Base-by-base conservation (phyloP, 345 rosid species). In the Euclidium syriacum region DNA sequence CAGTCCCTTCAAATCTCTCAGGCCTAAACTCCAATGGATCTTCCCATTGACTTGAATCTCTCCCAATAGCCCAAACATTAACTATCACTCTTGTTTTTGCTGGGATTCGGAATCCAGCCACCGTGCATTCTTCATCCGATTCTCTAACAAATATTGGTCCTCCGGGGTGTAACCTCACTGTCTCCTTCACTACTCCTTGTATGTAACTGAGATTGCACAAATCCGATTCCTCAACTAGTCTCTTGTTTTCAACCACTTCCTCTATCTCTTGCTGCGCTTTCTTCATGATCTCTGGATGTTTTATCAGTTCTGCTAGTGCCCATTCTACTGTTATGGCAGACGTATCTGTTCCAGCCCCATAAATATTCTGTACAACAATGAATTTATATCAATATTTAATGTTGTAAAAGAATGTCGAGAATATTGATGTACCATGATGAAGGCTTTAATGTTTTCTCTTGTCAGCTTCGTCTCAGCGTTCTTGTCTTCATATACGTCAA, bases 391-490 rank as follows among this genome's bases (percentile, higher is more conserved):
- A n/a, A n/a, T n/a, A n/a, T n/a, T n/a, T n/a, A n/a, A n/a, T n/a
- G n/a, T n/a, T n/a, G n/a, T n/a, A n/a, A n/a, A n/a, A n/a, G n/a
- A n/a, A n/a, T n/a, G n/a, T n/a, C n/a, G n/a, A n/a, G n/a, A n/a
- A n/a, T n/a, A n/a, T n/a, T n/a, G n/a, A n/a, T n/a, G n/a, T n/a
- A 90, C 97, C 90, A 83, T 77, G 49, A 87, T 65, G 73, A 90
- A 83, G 54, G 84, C 95, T 64, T 90, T 85, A 7, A 85, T 73
- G 59, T 90, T 85, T 61, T 80, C 87, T 77, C 84, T 80, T 49
- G 82, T 83, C 54, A 90, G 52, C 49, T 73, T 80, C 32, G 70
- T 79, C 77, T 82, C 92, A 4, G 83, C 69, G 26, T 68, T 75
- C 59, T 83, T 76, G 63, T 90, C 90, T 78, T 83, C 87, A 29